Evolutionary conservation across 2,329 filamentous ascomycete species (phyloP), one percentile per base, ranked within the genome.

Genomic region (Alternaria atra): DNA sequence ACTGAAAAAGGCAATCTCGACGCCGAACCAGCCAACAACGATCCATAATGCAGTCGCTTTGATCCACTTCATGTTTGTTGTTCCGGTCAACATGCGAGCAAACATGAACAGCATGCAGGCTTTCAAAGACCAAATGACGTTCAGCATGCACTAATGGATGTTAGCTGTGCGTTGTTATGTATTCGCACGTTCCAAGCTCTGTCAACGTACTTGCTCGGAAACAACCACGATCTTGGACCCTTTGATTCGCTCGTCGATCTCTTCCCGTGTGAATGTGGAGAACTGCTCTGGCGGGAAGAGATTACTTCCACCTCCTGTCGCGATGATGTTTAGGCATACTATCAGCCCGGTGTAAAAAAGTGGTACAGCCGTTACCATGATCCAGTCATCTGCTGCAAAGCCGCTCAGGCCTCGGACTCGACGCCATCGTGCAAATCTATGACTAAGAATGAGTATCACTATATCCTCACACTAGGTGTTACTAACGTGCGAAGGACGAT

Each of bases 91-190:
- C 60, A 88, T 77, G 44, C 85, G 84, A 64, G 82, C 79, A 65
- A 87, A 88, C 80, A 88, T 83, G 62, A 87, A 75, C 34, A 89
- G 71, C 63, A 89, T 78, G 67, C 86, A 88, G 8, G 79, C 74
- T 71, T 89, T 89, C 64, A 87, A 80, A 0, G 80, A 74, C 83
- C 85, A 89, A 30, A 85, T 85, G 9, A 84, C 83, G 53, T 87
- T 79, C 17, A 89, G 79, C 79, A 91, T 90, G 79, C 79, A 91
- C 89, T 68, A 85, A 83, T 89, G 82, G 23, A 25, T 1, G 50
- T 72, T 29, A 71, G 62, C 43, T 17, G 17, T 32, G n/a, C 17
- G 2, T 23, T 6, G 17, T 15, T 10, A 9, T 10, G 12, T 53
- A 10, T n/a, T 15, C 39, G 2, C 10, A 25, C 9, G n/a, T 47